A percentile compares a stretch with the other conserved stretches of the same genome.
Conservation (phyloP, 2,329 filamentous ascomycete genomes). For the Drechmeria coniospora region DNA sequence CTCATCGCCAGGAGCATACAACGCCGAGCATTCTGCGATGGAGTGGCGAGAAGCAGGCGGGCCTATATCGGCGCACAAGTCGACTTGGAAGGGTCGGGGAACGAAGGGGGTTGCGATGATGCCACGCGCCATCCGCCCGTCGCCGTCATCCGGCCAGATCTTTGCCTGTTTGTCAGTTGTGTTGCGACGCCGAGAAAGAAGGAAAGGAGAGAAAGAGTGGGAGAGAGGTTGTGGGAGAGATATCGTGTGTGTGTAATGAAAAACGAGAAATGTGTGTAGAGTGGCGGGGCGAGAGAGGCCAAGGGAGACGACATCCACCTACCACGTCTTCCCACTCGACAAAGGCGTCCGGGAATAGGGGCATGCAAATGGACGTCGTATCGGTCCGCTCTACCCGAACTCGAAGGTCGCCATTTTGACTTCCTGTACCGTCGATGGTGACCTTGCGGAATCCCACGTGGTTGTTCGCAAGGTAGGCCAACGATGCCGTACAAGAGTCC, state of each 20-base stretch:
- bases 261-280: too few relatives aligned
- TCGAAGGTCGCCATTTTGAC: slow-evolving; percentile 17
- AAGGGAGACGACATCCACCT: slow-evolving; percentile 9
- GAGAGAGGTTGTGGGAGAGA: too few relatives aligned
- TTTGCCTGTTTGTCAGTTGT: slow-evolving; percentile 7
- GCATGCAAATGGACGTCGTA: slow-evolving; percentile 30
- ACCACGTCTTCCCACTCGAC: slow-evolving; percentile 39
- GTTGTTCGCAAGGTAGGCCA: slow-evolving; percentile 35
- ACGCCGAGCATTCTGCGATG: slow-evolving; percentile 28
- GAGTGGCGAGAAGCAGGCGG: slow-evolving; percentile 18
- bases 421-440: slow-evolving; percentile 22
- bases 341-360: slow-evolving; percentile 36
- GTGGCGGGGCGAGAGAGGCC: too few relatives aligned
- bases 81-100: slow-evolving; percentile 34
- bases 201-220: too few relatives aligned
- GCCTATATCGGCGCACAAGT: slow-evolving; percentile 16
- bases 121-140: slow-evolving; percentile 29
- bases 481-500: slow-evolving; percentile 22
- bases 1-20: too few relatives aligned
- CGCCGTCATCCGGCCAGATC: slow-evolving; percentile 27
- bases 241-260: too few relatives aligned
- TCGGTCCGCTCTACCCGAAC: slow-evolving; percentile 26
- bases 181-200: too few relatives aligned
- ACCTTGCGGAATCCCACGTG: slow-evolving; percentile 40
- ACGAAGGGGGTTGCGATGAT: slow-evolving; percentile 36